These are phyloP conservation scores for Acanthamoeba polyphaga DNA, from an alignment of 208 protist species.

Conservation along the genomic window DNA sequence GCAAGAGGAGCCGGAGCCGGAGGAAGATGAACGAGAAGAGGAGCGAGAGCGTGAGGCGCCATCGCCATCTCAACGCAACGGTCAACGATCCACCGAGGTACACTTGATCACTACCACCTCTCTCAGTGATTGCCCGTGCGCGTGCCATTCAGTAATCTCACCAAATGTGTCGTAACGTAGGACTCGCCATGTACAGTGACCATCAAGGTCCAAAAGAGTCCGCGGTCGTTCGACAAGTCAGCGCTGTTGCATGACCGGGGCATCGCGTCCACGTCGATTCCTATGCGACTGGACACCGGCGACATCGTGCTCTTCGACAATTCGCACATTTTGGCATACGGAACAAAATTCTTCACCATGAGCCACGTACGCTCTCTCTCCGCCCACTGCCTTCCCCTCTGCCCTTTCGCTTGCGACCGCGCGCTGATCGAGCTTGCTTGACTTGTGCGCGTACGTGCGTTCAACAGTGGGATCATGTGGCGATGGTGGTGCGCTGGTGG, in stretches of 20 bases:
- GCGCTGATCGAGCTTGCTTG: neutral
- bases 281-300: constrained; percentile 60
- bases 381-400: neutral
- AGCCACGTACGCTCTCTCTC: neutral
- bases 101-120: too few relatives aligned
- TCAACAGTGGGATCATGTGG: constrained; percentile 68
- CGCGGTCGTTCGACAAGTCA: constrained; percentile 20
- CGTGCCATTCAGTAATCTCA: neutral
- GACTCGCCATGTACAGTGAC: neutral
- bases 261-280: constrained; percentile 38
- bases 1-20: neutral
- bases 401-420: neutral
- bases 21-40: neutral
- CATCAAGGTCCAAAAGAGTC: neutral
- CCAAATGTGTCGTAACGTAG: neutral
- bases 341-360: constrained; percentile 63
- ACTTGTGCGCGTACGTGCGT: neutral
- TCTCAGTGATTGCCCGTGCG: neutral
- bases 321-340: constrained; percentile 28
- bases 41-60: neutral
- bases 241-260: constrained; percentile 13
- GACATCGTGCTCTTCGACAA: constrained; percentile 71
- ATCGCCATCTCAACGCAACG: too few relatives aligned
- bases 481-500: constrained; percentile 70
- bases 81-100: too few relatives aligned